Evolutionary conservation across 345 rosid species (phyloP), one percentile per base, ranked within the genome.

Genomic region (Cardamine resedifolia): DNA sequence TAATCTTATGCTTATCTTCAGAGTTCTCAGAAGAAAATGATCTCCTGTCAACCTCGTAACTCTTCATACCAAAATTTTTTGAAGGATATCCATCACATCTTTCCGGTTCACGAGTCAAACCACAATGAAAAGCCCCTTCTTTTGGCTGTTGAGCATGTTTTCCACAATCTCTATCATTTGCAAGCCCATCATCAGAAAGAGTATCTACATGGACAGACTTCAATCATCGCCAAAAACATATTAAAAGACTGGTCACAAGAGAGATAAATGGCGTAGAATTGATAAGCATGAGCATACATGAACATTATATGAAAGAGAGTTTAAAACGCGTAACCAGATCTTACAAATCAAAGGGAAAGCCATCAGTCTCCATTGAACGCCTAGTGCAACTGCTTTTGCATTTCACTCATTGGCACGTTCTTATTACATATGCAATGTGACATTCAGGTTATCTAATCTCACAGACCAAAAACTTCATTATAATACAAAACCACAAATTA

Each of bases 281-380:
- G 9, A 63, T 16, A 41, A 36, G 1, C 38, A 43, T 68, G 30
- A 7, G 16, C 36, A 20, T 63, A 6, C 33, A 30, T 51, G 28
- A 65, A 58, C 52, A 48, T 26, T 16, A 73, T 44, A n/a, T 12
- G 24, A 57, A 51, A 47, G 34, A 36, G 36, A 20, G 59, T 19
- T 27, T 18, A 43, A 52, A 78, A 74, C 43, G 72, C 51, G 70
- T 67, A 79, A 76, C 80, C 75, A 82, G 85, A 77, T 84, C 95
- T 88, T 87, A 89, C 91, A 68, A 88, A 84, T 87, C 74, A 1
- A 1, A 63, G 71, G 80, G 78, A 65, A 81, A 78, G 86, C 82
- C 88, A 81, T 78, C 88, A 83, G 81, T 82, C 85, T 81, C 85
- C 83, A 79, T 51, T 76, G 82, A 44, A 85, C 75, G 85, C 81